Evolutionary conservation across 163 green algal genomes (phyloP).

Genomic region (Dunaliella salina): DNA sequence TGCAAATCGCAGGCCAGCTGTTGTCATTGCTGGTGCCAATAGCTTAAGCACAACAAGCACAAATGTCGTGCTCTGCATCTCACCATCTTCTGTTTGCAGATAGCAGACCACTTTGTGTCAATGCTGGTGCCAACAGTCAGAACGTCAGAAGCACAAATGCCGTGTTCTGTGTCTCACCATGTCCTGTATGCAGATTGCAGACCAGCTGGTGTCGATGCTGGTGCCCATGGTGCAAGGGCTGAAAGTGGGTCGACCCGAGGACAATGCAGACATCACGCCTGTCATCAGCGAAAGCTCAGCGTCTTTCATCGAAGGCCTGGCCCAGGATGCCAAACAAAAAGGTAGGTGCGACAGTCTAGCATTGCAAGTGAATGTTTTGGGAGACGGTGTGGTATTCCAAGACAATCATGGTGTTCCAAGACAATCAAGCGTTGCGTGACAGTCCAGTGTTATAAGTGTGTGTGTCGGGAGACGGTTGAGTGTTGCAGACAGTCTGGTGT

Average conservation of each 20-base stretch:
- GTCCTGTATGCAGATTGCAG: slow-evolving; percentile 53
- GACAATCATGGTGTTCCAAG: too few species aligned
- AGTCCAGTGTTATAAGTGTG: too few species aligned
- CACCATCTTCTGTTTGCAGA: neutral
- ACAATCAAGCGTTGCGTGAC: too few species aligned
- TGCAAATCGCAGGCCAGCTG: too few species aligned
- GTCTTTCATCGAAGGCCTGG: slow-evolving; percentile 92
- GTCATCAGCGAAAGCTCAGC: slow-evolving; percentile 80
- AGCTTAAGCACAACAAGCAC: too few species aligned
- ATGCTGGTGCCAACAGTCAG: slow-evolving; percentile 54
- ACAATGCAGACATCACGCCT: slow-evolving; percentile 70
- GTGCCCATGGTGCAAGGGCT: slow-evolving; percentile 58
- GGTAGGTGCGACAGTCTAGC: too few species aligned
- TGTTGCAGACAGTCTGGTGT: too few species aligned
- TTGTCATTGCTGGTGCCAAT: too few species aligned
- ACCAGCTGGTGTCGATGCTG: slow-evolving; percentile 74
- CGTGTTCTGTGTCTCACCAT: slow-evolving; percentile 9
- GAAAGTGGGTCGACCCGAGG: slow-evolving; percentile 72
- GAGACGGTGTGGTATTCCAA: too few species aligned
- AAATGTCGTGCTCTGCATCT: too few species aligned
- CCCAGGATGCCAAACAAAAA: slow-evolving; percentile 58
- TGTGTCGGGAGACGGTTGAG: too few species aligned
- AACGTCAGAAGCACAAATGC: slow-evolving; percentile 72
- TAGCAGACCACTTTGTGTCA: slow-evolving; percentile 74
- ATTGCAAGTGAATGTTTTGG: too few species aligned